Evolutionary conservation across 2,329 filamentous ascomycete genomes (phyloP).

Genomic region (Aspergillus novofumigatus): DNA sequence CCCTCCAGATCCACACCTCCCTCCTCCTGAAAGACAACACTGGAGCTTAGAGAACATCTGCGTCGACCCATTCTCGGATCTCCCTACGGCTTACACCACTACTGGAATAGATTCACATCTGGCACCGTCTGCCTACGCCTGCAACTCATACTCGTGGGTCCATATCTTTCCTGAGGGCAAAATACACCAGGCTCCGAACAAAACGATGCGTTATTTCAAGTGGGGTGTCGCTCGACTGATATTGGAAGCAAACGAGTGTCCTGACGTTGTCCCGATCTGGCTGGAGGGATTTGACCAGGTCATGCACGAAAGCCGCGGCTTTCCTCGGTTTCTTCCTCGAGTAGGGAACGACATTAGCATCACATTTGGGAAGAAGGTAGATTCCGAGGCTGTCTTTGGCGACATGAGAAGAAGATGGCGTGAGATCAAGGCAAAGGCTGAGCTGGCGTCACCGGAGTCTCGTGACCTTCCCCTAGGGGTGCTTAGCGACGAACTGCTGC

Average conservation of each 20-base stretch:
- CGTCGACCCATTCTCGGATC: slow-evolving; percentile 45
- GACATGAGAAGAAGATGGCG: slow-evolving; percentile 73
- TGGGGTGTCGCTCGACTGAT: slow-evolving; percentile 93
- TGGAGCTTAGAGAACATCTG: slow-evolving; percentile 41
- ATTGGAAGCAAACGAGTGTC: slow-evolving; percentile 80
- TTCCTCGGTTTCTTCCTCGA: slow-evolving; percentile 76
- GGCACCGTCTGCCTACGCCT: slow-evolving; percentile 67
- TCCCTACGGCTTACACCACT: slow-evolving; percentile 39
- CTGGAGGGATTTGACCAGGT: slow-evolving; percentile 83
- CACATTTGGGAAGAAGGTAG: slow-evolving; percentile 63
- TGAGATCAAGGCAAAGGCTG: slow-evolving; percentile 54
- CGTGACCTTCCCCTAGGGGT: slow-evolving; percentile 48
- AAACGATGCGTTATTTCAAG: slow-evolving; percentile 92
- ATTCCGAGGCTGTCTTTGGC: slow-evolving; percentile 71
- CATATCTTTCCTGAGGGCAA: slow-evolving; percentile 96
- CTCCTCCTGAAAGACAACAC: slow-evolving; percentile 29
- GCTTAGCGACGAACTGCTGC: slow-evolving; percentile 61
- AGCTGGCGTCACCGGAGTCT: slow-evolving; percentile 41
- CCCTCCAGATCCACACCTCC: slow-evolving; percentile 45
- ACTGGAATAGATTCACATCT: slow-evolving; percentile 50
- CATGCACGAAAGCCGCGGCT: slow-evolving; percentile 79
- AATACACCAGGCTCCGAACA: slow-evolving; percentile 78
- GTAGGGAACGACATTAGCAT: slow-evolving; percentile 59
- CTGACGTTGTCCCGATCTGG: slow-evolving; percentile 89
- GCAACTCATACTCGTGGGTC: slow-evolving; percentile 74